Conservation (phyloP, 2,329 filamentous ascomycete genomes). For the Aureobasidium sp. region DNA sequence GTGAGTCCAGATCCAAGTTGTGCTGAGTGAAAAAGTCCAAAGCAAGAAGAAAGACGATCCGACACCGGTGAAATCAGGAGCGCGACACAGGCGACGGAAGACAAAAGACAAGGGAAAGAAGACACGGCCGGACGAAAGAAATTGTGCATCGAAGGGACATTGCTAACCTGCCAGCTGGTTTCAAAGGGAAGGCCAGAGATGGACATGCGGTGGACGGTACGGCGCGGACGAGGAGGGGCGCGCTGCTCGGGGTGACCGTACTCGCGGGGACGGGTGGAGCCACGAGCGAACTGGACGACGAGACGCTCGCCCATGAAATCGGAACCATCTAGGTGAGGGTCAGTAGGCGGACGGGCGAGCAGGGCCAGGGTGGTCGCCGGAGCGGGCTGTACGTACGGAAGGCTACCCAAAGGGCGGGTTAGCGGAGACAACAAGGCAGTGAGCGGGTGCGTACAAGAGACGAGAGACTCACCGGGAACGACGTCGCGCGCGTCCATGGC, state of each 20-base stretch:
- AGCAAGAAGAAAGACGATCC: conserved; percentile 18
- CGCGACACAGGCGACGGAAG: not conserved
- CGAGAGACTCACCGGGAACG: conserved; percentile 69
- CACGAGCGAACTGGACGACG: conserved; percentile 95
- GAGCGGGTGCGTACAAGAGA: conserved; percentile 17
- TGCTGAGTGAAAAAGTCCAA: conserved; percentile 31
- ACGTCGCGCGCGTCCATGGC: conserved; percentile 97
- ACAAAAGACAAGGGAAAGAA: conserved; percentile 3
- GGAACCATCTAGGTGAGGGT: conserved; percentile 64
- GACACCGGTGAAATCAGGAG: not conserved
- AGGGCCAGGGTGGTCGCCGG: not conserved
- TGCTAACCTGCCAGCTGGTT: conserved; percentile 99
- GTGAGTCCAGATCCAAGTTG: conserved; percentile 60
- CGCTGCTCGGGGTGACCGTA: conserved; percentile 29
- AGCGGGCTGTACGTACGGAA: conserved; percentile 46
- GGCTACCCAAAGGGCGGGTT: conserved; percentile 33
- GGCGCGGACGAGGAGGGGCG: conserved; percentile 70
- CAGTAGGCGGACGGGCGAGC: not conserved
- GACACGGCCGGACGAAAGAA: not conserved
- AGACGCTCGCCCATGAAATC: conserved; percentile 97
- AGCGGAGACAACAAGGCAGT: conserved; percentile 7
- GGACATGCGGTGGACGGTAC: conserved; percentile 93
- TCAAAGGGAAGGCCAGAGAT: conserved; percentile 94
- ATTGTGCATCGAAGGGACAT: conserved; percentile 19
- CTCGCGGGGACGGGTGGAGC: conserved; percentile 58